Base-by-base conservation (phyloP, 176 grass and related monocot genomes). In the Cymbopogon citratus region DNA sequence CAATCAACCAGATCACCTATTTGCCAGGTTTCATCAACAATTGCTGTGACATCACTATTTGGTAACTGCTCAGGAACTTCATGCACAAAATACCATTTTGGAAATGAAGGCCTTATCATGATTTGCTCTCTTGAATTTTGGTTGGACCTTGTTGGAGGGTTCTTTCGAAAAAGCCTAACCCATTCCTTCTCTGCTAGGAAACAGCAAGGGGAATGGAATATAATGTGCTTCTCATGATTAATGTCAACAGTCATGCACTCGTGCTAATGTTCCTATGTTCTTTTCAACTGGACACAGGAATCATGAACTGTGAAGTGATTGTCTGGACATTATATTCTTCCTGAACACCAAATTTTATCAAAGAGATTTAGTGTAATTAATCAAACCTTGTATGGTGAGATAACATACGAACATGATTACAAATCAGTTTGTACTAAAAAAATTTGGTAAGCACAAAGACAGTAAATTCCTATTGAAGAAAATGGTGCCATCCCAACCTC, bases 71-170 rank as follows among this genome's bases (percentile, higher is more conserved):
- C 73, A 43, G 80, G 86, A 62, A 66, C 43, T 79, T 94, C 67
- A 71, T 76, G 57, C 44, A 51, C 60, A 81, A 7, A 56, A 75
- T 82, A 87, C 78, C 74, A 81, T 52, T 73, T 77, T 84, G 92
- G 92, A 89, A 89, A 94, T 13, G 80, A 15, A 87, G 92, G 92
- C 21, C 92, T 77, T 63, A 94, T n/a, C 86, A 94, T 91, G 66
- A 89, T 61, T 49, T 94, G 40, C 12, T 41, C 34, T 81, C 48
- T 66, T 63, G 82, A 70, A 54, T 71, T 63, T 79, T 33, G 11
- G 48, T 77, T 57, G 34, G 33, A 46, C 34, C 11, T 12, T 56
- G 62, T 25, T 67, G 75, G 3, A 60, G 23, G 67, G 60, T 60
- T 35, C n/a, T 81, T 81, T 64, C 82, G 80, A 71, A 89, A 94